A percentile compares a stretch with the other conserved stretches of the same genome.
These are phyloP conservation scores for Skeletonema marinoi DNA, from an alignment of 108 stramenopile genomes.

Conservation along the genomic window DNA sequence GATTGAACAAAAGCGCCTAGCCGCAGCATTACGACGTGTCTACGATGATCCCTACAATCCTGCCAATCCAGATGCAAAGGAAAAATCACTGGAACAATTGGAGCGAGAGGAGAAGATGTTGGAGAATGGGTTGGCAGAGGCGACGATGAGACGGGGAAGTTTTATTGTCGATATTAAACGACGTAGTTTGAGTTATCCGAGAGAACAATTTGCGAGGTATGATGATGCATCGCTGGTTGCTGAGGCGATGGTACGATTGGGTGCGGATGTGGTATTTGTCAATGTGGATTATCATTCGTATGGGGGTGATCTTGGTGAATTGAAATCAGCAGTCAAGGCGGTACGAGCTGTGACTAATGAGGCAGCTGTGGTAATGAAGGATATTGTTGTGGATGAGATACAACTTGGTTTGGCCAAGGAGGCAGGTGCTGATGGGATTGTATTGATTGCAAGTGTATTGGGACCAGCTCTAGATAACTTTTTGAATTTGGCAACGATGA, in stretches of 20 bases:
- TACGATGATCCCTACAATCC: slow-evolving; percentile 77
- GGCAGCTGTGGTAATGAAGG: slow-evolving; percentile 91
- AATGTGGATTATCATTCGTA: slow-evolving; percentile 89
- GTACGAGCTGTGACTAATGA: slow-evolving; percentile 65
- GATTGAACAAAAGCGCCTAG: slow-evolving; percentile 54
- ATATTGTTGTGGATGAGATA: slow-evolving; percentile 91
- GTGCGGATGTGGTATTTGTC: slow-evolving; percentile 87
- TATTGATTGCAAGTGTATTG: slow-evolving; percentile 81
- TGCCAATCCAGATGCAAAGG: slow-evolving; percentile 67
- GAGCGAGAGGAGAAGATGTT: slow-evolving; percentile 65
- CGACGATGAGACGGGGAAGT: slow-evolving; percentile 77
- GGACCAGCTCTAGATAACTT: slow-evolving; percentile 85
- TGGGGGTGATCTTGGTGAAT: slow-evolving; percentile 83
- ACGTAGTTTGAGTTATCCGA: slow-evolving; percentile 68
- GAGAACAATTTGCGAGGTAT: slow-evolving; percentile 77
- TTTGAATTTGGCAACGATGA: slow-evolving; percentile 82
- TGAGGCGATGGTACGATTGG: slow-evolving; percentile 89
- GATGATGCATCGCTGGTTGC: slow-evolving; percentile 89
- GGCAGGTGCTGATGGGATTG: slow-evolving; percentile 85
- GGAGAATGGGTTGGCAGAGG: slow-evolving; percentile 72
- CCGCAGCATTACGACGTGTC: slow-evolving; percentile 82
- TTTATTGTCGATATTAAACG: slow-evolving; percentile 91
- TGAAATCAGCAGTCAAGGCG: slow-evolving; percentile 72
- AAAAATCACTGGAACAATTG: slow-evolving; percentile 33
- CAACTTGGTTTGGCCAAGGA: slow-evolving; percentile 90